Evolutionary conservation across 2,329 filamentous ascomycete genomes (phyloP), one percentile per base, ranked within the genome.

Genomic region (Pseudopithomyces chartarum): DNA sequence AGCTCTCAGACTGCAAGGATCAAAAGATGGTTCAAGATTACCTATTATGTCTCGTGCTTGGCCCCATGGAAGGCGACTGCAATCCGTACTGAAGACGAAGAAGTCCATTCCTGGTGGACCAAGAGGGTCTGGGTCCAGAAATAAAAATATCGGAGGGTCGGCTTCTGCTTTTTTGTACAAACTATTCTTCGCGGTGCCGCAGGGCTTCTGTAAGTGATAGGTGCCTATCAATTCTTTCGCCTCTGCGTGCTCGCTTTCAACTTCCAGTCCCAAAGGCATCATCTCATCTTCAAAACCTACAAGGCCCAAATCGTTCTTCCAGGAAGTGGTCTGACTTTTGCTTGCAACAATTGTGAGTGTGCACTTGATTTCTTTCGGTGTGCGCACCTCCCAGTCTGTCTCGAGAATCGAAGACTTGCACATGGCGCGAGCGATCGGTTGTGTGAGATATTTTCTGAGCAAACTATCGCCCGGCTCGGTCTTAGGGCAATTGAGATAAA

Each of bases 21-120:
- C 60, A 67, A 70, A 76, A 0, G 52, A 38, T 1, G 64, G 19
- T 8, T 77, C 70, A 19, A 87, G 52, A 12, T 73, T 74, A 13
- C 32, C 32, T 2, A 80, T 84, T 32, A 85, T 62, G 2, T 76
- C 70, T 2, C 74, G 64, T 32, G 85, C 79, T 6, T 73, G 56
- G 43, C 83, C 78, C 17, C 81, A 79, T 39, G 80, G 79, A 6
- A 83, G 71, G 6, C 79, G 75, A 8, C 73, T 69, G 54, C 80
- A 79, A 46, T 82, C 78, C 6, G 77, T 61, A 1, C 85, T 80
- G 62, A 90, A 86, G 0, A 88, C 82, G 62, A 87, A 87, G 1
- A 68, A 69, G 64, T 89, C 85, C 22, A 12, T n/a, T 6, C 80
- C 54, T 0, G 78, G 69, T 26, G 80, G 68, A 0, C 81, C 81